Evolutionary conservation across 768 basidiomycete species (phyloP).

Genomic region (Nevesoporus exiguus): DNA sequence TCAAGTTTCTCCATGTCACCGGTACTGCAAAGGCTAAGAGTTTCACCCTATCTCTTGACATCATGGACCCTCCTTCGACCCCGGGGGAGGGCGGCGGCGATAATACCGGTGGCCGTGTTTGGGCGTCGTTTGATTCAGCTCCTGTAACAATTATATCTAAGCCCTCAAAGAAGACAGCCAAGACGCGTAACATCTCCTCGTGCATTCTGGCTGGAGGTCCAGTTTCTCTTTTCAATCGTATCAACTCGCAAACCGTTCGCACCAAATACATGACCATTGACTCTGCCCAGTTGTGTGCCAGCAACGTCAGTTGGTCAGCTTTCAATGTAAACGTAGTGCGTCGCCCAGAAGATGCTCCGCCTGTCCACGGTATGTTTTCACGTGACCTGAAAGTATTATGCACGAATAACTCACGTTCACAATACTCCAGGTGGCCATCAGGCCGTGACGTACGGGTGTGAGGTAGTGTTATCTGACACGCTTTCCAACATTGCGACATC

Average conservation of each 20-base stretch:
- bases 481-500: conserved; percentile 83
- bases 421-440: conserved; percentile 57
- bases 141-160: conserved; percentile 95
- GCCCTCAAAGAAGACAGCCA: conserved; percentile 95
- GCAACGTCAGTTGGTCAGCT: conserved; percentile 89
- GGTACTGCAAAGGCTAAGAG: conserved; percentile 88
- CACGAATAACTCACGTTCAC: conserved; percentile 38
- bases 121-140: conserved; percentile 90
- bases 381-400: conserved; percentile 44
- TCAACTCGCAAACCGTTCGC: conserved; percentile 94
- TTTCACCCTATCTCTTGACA: conserved; percentile 82
- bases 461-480: conserved; percentile 81
- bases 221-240: conserved; percentile 91
- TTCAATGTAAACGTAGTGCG: conserved; percentile 91
- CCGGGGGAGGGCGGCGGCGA: conserved; percentile 36
- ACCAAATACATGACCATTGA: conserved; percentile 98
- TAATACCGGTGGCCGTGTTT: conserved; percentile 57
- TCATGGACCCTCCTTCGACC: conserved; percentile 67
- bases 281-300: conserved; percentile 77
- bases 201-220: conserved; percentile 89
- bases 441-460: conserved; percentile 89
- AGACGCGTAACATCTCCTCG: conserved; percentile 87
- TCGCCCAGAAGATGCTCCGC: conserved; percentile 60
- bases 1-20: conserved; percentile 89
- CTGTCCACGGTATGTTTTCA: conserved; percentile 60